phyloP scores from a whole-genome alignment of 2,329 filamentous ascomycete genomes.

The Periconia sp. region DNA sequence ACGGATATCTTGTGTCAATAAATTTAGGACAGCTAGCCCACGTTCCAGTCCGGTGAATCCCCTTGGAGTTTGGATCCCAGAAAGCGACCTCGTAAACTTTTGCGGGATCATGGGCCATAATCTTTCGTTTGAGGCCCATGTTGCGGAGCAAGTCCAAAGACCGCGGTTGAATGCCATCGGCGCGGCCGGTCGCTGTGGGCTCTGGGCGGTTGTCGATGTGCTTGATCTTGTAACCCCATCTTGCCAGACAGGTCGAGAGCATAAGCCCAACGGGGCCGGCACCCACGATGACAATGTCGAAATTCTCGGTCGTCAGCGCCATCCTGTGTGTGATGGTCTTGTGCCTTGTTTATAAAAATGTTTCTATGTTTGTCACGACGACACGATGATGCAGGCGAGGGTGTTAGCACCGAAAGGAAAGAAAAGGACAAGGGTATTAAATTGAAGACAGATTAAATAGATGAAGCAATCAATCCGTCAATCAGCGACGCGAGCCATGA shows the following conservation, averaged over 20 bases:
- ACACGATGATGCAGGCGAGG: not conserved
- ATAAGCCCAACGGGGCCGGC: constrained; percentile 87
- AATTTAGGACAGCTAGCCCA: constrained; percentile 91
- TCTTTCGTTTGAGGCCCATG: constrained; percentile 82
- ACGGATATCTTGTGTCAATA: constrained; percentile 66
- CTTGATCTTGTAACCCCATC: constrained; percentile 95
- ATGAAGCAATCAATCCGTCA: not conserved
- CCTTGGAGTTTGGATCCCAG: constrained; percentile 61
- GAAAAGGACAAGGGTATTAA: not conserved
- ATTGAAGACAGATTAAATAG: not conserved
- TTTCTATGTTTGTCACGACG: not conserved
- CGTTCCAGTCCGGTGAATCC: constrained; percentile 61
- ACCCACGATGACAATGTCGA: constrained; percentile 79
- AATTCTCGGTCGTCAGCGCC: constrained; percentile 42
- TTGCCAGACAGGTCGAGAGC: constrained; percentile 81
- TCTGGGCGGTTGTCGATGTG: constrained; percentile 90
- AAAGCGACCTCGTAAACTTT: constrained; percentile 76
- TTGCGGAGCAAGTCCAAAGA: constrained; percentile 85
- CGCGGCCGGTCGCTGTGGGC: constrained; percentile 81
- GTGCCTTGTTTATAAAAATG: constrained; percentile 13
- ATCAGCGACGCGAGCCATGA: not conserved
- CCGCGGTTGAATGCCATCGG: constrained; percentile 88
- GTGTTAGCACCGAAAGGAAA: not conserved
- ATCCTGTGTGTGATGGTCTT: constrained; percentile 2
- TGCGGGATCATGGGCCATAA: constrained; percentile 86